phyloP scores from a whole-genome alignment of 257 asterid species.

The Capsicum baccatum region DNA sequence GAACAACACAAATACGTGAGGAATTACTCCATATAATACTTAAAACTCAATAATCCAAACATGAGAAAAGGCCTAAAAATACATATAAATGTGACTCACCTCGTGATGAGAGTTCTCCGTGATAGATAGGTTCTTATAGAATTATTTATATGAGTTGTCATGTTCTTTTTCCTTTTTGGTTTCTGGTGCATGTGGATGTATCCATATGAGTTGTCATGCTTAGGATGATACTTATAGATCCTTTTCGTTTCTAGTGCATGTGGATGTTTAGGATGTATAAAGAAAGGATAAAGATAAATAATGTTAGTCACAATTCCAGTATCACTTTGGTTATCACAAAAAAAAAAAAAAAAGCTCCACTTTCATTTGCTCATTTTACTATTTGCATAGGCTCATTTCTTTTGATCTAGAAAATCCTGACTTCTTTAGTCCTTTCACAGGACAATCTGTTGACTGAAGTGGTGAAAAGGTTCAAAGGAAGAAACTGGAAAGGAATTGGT shows the following conservation, averaged over 20 bases:
- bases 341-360: too few species aligned
- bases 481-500: constrained; percentile 81
- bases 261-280: constrained; percentile 3
- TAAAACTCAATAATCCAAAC: too few species aligned
- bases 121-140: background rate
- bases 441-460: constrained; percentile 65
- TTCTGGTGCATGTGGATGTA: background rate
- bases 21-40: too few species aligned
- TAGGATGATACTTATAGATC: background rate
- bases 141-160: background rate
- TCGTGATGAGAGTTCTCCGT: background rate
- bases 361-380: background rate
- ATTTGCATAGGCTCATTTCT: background rate
- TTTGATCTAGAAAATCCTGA: background rate
- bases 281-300: background rate
- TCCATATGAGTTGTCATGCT: background rate
- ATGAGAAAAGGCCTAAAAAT: too few species aligned
- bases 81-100: too few species aligned
- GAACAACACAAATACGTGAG: too few species aligned
- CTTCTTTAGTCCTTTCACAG: constrained; percentile 45
- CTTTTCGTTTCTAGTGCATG: background rate
- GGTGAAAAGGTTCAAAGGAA: constrained; percentile 62
- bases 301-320: background rate
- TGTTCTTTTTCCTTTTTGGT: background rate
- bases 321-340: too few species aligned